Conservation (phyloP, 768 basidiomycete species). For the Tulasnella sp. region DNA sequence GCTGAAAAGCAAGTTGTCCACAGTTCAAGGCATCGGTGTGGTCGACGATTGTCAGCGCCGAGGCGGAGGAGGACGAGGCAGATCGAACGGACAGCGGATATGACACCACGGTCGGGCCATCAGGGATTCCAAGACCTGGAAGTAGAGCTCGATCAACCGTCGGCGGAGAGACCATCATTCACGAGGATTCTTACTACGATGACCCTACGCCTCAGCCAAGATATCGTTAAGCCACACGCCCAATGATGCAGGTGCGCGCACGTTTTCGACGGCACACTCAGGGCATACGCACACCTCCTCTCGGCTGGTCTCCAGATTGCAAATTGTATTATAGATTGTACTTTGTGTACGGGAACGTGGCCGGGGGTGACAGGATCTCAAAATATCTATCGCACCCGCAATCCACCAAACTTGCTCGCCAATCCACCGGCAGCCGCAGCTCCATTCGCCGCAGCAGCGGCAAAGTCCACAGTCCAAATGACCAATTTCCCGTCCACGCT, state of each 20-base stretch:
- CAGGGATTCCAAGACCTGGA: neutral
- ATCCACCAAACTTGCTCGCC: slow-evolving; percentile 43
- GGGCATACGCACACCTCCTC: neutral
- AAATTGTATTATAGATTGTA: neutral
- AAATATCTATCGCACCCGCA: slow-evolving; percentile 30
- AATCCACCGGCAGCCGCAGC: slow-evolving; percentile 39
- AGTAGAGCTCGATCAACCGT: neutral
- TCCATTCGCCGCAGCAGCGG: slow-evolving; percentile 31
- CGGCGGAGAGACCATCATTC: neutral
- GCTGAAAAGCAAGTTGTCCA: neutral
- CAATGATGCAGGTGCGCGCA: neutral
- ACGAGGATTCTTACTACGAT: slow-evolving; percentile 7
- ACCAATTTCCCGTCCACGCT: slow-evolving; percentile 92
- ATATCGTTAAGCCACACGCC: neutral
- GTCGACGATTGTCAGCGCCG: slow-evolving; percentile 57
- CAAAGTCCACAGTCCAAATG: slow-evolving; percentile 60
- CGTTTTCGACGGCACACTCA: neutral
- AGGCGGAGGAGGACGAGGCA: slow-evolving; percentile 29
- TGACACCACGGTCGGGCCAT: neutral
- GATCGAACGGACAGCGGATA: slow-evolving; percentile 36
- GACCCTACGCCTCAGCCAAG: slow-evolving; percentile 5
- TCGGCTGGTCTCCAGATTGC: neutral
- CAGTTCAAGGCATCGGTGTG: slow-evolving; percentile 96
- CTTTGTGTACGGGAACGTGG: too few relatives aligned
- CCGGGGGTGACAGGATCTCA: too few relatives aligned